phyloP scores from a whole-genome alignment of 2,329 filamentous ascomycete species.

The Diaporthe citriasiana region DNA sequence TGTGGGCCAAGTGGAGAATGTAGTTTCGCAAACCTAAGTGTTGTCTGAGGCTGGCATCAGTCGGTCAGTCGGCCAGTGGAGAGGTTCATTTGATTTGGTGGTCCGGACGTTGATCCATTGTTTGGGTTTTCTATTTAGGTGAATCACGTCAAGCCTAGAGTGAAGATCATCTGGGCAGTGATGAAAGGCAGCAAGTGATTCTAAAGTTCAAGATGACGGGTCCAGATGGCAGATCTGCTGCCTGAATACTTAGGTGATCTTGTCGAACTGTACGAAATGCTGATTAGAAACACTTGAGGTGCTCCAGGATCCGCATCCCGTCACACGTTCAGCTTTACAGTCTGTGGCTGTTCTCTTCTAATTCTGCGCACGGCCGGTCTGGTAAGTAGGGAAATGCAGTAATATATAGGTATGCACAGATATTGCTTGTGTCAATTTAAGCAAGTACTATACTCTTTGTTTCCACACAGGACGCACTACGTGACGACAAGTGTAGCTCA shows the following conservation, averaged over 20 bases:
- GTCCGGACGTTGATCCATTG: neutral
- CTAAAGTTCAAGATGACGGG: neutral
- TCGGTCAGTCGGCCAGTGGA: neutral
- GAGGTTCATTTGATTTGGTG: neutral
- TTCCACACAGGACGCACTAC: neutral
- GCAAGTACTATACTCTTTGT: too few relatives aligned
- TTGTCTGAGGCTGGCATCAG: neutral
- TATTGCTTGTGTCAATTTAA: neutral
- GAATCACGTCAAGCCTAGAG: neutral
- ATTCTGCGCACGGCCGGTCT: neutral
- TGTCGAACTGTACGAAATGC: neutral
- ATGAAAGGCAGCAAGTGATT: neutral
- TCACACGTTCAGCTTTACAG: too few relatives aligned
- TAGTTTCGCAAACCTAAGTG: neutral
- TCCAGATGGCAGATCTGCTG: neutral
- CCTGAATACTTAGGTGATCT: neutral
- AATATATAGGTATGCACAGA: neutral
- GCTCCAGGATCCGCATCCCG: neutral
- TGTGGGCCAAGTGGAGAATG: constrained; percentile 1
- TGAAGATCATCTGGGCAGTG: neutral
- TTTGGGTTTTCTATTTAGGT: neutral
- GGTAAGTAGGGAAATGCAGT: neutral
- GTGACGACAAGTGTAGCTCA: neutral
- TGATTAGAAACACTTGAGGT: neutral
- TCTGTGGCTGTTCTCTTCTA: neutral